These are phyloP conservation scores for Hypoxylon perforatum DNA, from an alignment of 495 filamentous ascomycete genomes.

Conservation along the genomic window DNA sequence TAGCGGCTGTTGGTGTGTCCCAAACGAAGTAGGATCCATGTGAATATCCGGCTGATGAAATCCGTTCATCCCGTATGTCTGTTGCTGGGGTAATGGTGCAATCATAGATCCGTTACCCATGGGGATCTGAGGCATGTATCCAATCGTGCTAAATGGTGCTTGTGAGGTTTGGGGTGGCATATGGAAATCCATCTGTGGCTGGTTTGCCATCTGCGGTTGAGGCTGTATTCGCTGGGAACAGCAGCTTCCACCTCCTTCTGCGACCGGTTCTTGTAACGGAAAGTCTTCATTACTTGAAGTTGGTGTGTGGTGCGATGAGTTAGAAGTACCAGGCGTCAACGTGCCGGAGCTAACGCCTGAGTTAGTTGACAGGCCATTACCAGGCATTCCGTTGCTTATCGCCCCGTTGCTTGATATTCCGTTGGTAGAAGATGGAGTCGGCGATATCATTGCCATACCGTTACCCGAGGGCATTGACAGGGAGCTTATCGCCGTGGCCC, in stretches of 20 bases:
- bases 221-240: slow-evolving; percentile 33
- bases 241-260: slow-evolving; percentile 24
- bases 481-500: slow-evolving; percentile 8
- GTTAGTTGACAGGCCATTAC: too few relatives aligned
- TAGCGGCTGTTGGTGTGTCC: slow-evolving; percentile 53
- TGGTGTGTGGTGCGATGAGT: slow-evolving; percentile 36
- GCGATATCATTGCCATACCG: slow-evolving; percentile 8
- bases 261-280: slow-evolving; percentile 17
- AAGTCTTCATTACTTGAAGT: slow-evolving; percentile 26
- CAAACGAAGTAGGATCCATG: slow-evolving; percentile 50
- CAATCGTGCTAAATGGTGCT: slow-evolving; percentile 17
- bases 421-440: slow-evolving; percentile 19
- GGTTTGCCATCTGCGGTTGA: slow-evolving; percentile 15
- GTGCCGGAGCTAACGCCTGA: slow-evolving; percentile 31
- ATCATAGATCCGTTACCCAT: slow-evolving; percentile 20
- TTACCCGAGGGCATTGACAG: slow-evolving; percentile 8
- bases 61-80: slow-evolving; percentile 24
- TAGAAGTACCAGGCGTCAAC: slow-evolving; percentile 27
- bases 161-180: slow-evolving; percentile 16
- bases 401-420: slow-evolving; percentile 27
- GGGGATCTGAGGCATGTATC: slow-evolving; percentile 17
- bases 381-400: slow-evolving; percentile 27
- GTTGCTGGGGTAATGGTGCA: slow-evolving; percentile 10
- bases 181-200: slow-evolving; percentile 22
- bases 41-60: slow-evolving; percentile 39